Percentiles rank a stretch among this genome's conserved stretches.
phyloP scores from a whole-genome alignment of 2,329 filamentous ascomycete genomes.

The Curvularia eragrostidis region DNA sequence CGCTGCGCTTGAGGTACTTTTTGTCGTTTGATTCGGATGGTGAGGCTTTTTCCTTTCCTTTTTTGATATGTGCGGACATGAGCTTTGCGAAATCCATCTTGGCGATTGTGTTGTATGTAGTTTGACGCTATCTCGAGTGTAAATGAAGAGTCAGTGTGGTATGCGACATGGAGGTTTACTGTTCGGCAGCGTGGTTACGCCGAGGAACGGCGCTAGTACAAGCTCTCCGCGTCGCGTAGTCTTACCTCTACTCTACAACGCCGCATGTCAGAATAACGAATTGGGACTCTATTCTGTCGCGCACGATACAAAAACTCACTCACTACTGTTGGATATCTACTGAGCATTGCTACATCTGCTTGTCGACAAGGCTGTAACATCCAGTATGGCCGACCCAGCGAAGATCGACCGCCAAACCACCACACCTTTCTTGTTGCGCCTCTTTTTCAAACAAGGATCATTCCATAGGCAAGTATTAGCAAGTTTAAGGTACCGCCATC shows the following conservation, averaged over 20 bases:
- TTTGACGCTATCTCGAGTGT: not conserved
- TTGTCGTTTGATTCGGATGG: constrained; percentile 43
- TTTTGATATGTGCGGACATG: constrained; percentile 91
- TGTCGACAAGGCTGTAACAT: constrained; percentile 2
- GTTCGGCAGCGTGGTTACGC: constrained; percentile 19
- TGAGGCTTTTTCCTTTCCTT: constrained; percentile 66
- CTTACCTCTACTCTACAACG: constrained; percentile 1
- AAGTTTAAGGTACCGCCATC: no score
- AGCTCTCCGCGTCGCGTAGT: constrained; percentile 30
- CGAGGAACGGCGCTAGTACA: constrained; percentile 26
- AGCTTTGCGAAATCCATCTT: constrained; percentile 93
- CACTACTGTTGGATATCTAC: not conserved
- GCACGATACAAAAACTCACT: not conserved
- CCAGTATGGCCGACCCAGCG: constrained; percentile 43
- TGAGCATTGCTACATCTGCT: not conserved
- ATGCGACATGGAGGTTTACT: constrained; percentile 8
- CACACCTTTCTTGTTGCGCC: constrained; percentile 81
- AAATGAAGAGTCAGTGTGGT: not conserved
- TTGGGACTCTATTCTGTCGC: not conserved
- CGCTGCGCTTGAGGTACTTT: constrained; percentile 85
- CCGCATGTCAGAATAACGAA: not conserved
- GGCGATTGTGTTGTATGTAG: constrained; percentile 2
- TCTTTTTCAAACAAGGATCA: constrained; percentile 78
- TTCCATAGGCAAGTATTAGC: constrained; percentile 68
- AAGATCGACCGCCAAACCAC: constrained; percentile 72